Base-by-base conservation (phyloP, 305 asterid genomes). In the Nicotiana rustica region DNA sequence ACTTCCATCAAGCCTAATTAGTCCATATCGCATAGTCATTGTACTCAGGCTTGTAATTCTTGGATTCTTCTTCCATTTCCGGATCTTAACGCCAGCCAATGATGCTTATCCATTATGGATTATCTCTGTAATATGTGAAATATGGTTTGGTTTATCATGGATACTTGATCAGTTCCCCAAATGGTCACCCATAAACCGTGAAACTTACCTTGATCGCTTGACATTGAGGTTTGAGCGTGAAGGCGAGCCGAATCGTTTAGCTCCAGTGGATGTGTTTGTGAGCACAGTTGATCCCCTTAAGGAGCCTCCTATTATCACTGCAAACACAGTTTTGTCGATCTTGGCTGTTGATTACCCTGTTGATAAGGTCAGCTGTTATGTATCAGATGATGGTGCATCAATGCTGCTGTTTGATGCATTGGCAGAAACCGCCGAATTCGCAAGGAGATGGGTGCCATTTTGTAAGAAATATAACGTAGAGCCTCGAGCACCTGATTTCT, bases 81-180 rank as follows among this genome's bases (percentile, higher is more conserved):
- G 98, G 55, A 89, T 94, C 85, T 49, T 87, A 67, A 87, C 91
- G 31, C 98, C 98, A 0, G 97, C 96, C 29, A 77, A 87, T 21
- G 97, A 94, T 77, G 98, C 98, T 33, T 94, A 84, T 82, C 96
- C 97, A 55, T 80, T 94, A 41, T 94, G 98, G 97, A 38, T 91
- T 38, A 92, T 93, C 83, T 93, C 97, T 13, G 97, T 93, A 6
- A 93, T 92, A 69, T 94, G 98, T 73, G 98, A 94, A 80, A 92
- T 92, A 21, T 94, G 98, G 98, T 92, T 94, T 68, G 98, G 92
- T 12, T 36, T 94, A 8, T 92, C 98, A 9, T 94, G 98, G 98
- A 94, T 94, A 62, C 97, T 94, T 2, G 97, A 94, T 84, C 97
- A 94, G 73, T 94, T 94, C 87, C 98, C 98, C 79, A 94, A 94